Percentiles rank a stretch among this genome's conserved stretches.
phyloP scores from a whole-genome alignment of 148 eudicot species.

The Beta vulgaris region DNA sequence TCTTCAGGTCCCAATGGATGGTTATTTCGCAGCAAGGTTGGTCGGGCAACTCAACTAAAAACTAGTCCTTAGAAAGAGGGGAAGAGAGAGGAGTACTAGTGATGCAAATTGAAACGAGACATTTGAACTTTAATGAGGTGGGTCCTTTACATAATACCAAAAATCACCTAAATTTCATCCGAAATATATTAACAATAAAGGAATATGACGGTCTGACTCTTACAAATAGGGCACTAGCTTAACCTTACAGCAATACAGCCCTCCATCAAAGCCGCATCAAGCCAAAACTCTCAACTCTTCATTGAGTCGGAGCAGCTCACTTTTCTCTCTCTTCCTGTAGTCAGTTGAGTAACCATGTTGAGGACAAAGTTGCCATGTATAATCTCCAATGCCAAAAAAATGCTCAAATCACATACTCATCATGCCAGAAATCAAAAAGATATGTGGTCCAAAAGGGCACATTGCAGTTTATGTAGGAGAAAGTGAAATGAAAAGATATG shows the following conservation, averaged over 20 bases:
- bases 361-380: conserved; percentile 20
- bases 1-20: not conserved
- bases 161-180: not conserved
- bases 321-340: not conserved
- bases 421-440: conserved; percentile 12
- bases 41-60: conserved; percentile 4
- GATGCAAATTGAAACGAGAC: conserved; percentile 5
- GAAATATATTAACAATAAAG: not conserved
- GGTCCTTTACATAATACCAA: conserved; percentile 13
- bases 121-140: conserved; percentile 25
- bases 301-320: not conserved
- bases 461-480: conserved; percentile 55
- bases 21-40: not conserved
- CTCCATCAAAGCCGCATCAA: not conserved
- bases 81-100: not conserved
- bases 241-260: not conserved
- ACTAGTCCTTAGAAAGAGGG: not conserved
- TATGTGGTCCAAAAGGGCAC: conserved; percentile 49
- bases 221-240: conserved; percentile 14
- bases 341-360: conserved; percentile 9
- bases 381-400: conserved; percentile 28
- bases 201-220: no score
- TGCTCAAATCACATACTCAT: conserved; percentile 13
- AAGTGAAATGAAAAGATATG: conserved; percentile 35
- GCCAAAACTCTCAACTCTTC: not conserved